Conservation (phyloP, 2,329 filamentous ascomycete genomes). For the Fusarium begoniae region DNA sequence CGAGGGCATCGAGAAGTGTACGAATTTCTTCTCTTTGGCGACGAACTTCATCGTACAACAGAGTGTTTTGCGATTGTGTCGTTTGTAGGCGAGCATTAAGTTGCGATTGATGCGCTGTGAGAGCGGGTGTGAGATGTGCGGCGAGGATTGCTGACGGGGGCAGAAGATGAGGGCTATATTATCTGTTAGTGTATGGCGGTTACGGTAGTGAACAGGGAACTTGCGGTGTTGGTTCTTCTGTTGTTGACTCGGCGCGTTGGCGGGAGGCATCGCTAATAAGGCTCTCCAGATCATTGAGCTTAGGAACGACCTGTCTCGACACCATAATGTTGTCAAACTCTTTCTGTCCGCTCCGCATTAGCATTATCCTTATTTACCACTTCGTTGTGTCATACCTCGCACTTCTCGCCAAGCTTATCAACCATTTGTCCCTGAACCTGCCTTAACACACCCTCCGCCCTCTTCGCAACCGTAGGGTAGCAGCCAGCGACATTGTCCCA, state of each 20-base stretch:
- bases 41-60: slow-evolving; percentile 60
- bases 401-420: slow-evolving; percentile 62
- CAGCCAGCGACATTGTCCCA: slow-evolving; percentile 68
- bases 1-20: slow-evolving; percentile 58
- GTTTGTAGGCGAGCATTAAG: slow-evolving; percentile 67
- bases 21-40: slow-evolving; percentile 66
- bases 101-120: slow-evolving; percentile 62
- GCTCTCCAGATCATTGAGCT: slow-evolving; percentile 67
- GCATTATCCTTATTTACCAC: not conserved
- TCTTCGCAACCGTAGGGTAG: slow-evolving; percentile 67
- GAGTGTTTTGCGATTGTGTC: slow-evolving; percentile 65
- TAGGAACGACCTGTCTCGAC: slow-evolving; percentile 61
- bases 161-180: slow-evolving; percentile 62
- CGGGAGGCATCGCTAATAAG: slow-evolving; percentile 61
- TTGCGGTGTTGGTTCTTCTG: slow-evolving; percentile 56
- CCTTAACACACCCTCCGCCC: slow-evolving; percentile 60
- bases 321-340: slow-evolving; percentile 67
- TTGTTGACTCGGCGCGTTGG: slow-evolving; percentile 34
- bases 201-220: slow-evolving; percentile 30
- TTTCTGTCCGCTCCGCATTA: slow-evolving; percentile 46
- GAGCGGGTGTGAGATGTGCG: slow-evolving; percentile 64
- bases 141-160: slow-evolving; percentile 61
- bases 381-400: slow-evolving; percentile 51
- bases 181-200: not conserved
- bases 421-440: slow-evolving; percentile 69